Evolutionary conservation across 1,284 basidiomycete species (phyloP).

Genomic region (Gomphus sp.): DNA sequence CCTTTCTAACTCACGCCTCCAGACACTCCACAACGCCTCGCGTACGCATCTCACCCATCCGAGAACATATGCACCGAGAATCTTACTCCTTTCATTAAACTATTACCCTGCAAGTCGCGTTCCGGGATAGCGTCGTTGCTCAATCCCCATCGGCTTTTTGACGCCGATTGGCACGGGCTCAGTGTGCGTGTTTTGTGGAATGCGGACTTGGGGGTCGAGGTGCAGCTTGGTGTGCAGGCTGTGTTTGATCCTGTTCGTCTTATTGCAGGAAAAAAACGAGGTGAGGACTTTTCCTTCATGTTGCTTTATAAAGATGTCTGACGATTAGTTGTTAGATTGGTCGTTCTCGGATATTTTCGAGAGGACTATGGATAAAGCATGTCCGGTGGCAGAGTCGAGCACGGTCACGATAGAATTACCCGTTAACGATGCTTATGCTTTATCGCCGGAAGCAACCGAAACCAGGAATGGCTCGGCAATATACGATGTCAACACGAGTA

Average conservation of each 20-base stretch:
- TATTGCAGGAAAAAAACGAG: conserved; percentile 39
- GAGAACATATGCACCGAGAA: too few relatives aligned
- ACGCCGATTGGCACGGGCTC: conserved; percentile 82
- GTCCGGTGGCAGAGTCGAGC: conserved; percentile 53
- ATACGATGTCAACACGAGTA: conserved; percentile 45
- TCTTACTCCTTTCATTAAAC: too few relatives aligned
- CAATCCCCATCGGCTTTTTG: conserved; percentile 41
- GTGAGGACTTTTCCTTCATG: conserved; percentile 27
- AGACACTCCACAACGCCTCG: too few relatives aligned
- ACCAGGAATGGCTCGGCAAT: conserved; percentile 26
- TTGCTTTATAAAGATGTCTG: neutral
- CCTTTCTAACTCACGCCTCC: too few relatives aligned
- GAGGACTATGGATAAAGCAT: conserved; percentile 48
- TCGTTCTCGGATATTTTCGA: conserved; percentile 70
- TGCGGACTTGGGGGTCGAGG: conserved; percentile 43
- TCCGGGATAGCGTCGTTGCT: too few relatives aligned
- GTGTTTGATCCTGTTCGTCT: conserved; percentile 72
- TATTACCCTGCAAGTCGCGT: too few relatives aligned
- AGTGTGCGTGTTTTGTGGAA: conserved; percentile 65
- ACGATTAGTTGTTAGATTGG: conserved; percentile 48
- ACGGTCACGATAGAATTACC: conserved; percentile 41
- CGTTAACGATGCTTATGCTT: conserved; percentile 27
- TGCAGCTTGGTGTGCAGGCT: conserved; percentile 73
- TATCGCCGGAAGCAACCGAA: conserved; percentile 40
- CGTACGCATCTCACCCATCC: too few relatives aligned